Percentiles rank a stretch among this genome's conserved stretches.
Conservation (phyloP, 306 rosid species). For the Vachellia collinsii region DNA sequence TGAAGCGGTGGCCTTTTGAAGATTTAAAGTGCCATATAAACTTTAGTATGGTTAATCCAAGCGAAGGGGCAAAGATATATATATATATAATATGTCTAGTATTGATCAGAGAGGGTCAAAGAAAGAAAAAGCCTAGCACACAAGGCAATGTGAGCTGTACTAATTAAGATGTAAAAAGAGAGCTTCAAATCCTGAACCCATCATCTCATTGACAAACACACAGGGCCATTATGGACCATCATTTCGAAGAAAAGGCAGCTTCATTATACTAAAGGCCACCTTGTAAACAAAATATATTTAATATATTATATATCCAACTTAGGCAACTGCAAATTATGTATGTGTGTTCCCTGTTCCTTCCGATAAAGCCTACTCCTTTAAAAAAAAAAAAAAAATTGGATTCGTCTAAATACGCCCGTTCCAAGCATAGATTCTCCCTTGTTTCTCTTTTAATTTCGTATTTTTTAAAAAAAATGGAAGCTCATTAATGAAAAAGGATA, state of each 20-base stretch:
- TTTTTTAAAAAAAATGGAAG: not conserved
- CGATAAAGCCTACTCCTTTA: slow-evolving; percentile 39
- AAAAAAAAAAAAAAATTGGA: slow-evolving; percentile 12
- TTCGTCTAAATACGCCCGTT: slow-evolving; percentile 31
- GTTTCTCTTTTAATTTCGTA: not conserved
- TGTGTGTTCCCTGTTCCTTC: slow-evolving; percentile 44
- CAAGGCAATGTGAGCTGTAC: slow-evolving; percentile 25
- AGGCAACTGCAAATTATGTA: slow-evolving; percentile 8
- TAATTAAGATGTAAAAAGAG: slow-evolving; percentile 11
- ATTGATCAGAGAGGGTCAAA: not conserved
- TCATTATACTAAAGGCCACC: slow-evolving; percentile 35
- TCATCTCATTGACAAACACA: slow-evolving; percentile 38
- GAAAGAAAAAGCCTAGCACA: not conserved
- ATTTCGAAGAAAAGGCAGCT: slow-evolving; percentile 43
- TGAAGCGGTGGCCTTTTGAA: slow-evolving; percentile 20
- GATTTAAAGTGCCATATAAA: slow-evolving; percentile 16
- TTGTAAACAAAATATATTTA: slow-evolving; percentile 31
- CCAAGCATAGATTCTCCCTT: slow-evolving; percentile 45
- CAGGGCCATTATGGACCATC: slow-evolving; percentile 34
- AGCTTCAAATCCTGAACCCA: slow-evolving; percentile 22
- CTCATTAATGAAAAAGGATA: slow-evolving; percentile 32
- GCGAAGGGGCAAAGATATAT: slow-evolving; percentile 24
- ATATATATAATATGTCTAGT: not conserved
- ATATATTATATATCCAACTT: slow-evolving; percentile 1
- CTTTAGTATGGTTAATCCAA: slow-evolving; percentile 1